Conservation (phyloP, 805 yeast species). For the Metschnikowia borealis region DNA sequence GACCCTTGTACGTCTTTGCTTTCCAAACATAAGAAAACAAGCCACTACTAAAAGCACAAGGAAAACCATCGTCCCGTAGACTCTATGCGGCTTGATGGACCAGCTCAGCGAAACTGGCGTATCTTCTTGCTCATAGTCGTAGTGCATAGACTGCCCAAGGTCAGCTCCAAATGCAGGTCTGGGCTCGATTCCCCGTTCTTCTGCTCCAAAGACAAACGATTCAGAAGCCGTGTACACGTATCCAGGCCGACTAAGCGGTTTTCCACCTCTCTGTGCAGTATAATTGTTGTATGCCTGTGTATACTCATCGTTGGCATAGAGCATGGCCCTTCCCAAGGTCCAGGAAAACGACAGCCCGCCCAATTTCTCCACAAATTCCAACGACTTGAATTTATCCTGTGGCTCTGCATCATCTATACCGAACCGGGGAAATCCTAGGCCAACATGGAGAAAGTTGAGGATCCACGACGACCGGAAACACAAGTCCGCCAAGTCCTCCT, state of each 20-base stretch:
- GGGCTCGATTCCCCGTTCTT: conserved; percentile 32
- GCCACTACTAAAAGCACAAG: conserved; percentile 22
- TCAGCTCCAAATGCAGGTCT: conserved; percentile 42
- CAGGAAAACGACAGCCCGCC: conserved; percentile 47
- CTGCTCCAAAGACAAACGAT: conserved; percentile 52
- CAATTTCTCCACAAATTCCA: conserved; percentile 42
- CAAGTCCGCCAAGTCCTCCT: conserved; percentile 46
- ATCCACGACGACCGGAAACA: conserved; percentile 65
- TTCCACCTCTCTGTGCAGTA: conserved; percentile 11
- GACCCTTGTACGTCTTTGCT: conserved; percentile 17
- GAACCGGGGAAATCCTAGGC: conserved; percentile 54
- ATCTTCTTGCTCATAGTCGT: conserved; percentile 30
- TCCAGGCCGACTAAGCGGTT: conserved; percentile 35
- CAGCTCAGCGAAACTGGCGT: conserved; percentile 28
- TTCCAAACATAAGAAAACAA: conserved; percentile 33
- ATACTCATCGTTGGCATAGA: conserved; percentile 57
- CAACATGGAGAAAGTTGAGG: conserved; percentile 53
- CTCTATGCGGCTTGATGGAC: conserved; percentile 42
- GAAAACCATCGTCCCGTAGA: conserved; percentile 36
- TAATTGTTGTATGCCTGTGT: conserved; percentile 38
- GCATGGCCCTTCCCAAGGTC: conserved; percentile 58
- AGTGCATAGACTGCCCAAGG: conserved; percentile 19
- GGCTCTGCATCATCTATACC: conserved; percentile 33
- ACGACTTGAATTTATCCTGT: conserved; percentile 25
- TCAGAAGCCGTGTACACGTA: conserved; percentile 47